phyloP scores from a whole-genome alignment of 2,329 filamentous ascomycete species.

The Sordariomycetes sp. region DNA sequence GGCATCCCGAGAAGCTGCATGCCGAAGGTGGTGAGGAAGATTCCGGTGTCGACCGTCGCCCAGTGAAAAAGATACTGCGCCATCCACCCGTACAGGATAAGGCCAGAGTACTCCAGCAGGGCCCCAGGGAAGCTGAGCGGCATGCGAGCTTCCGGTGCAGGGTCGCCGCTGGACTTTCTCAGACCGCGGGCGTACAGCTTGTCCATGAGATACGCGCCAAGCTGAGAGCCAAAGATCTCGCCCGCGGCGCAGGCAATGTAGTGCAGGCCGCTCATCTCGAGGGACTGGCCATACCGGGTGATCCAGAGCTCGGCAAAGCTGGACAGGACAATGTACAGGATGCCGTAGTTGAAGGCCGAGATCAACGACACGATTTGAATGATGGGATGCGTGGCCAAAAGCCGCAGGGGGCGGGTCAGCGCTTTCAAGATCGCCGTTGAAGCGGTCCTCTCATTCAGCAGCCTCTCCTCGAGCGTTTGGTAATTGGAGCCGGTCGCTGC shows the following conservation, averaged over 20 bases:
- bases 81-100: conserved; percentile 34
- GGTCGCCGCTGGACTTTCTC: neutral
- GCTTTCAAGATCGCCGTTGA: conserved; percentile 17
- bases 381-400: conserved; percentile 50
- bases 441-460: conserved; percentile 4
- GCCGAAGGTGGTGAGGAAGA: conserved; percentile 20
- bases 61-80: conserved; percentile 26
- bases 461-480: conserved; percentile 20
- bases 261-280: conserved; percentile 52
- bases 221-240: conserved; percentile 46
- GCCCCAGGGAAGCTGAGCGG: conserved; percentile 25
- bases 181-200: conserved; percentile 14
- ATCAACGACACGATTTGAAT: conserved; percentile 46
- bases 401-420: conserved; percentile 43
- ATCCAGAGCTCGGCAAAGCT: conserved; percentile 53
- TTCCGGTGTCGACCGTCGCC: conserved; percentile 25
- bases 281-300: conserved; percentile 41
- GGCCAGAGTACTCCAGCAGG: conserved; percentile 26
- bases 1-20: conserved; percentile 21
- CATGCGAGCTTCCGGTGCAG: conserved; percentile 13
- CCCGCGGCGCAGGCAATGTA: conserved; percentile 56
- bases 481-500: conserved; percentile 20
- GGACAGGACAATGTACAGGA: conserved; percentile 55
- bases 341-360: conserved; percentile 49
- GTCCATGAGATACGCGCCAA: conserved; percentile 34